A percentile compares a stretch with the other conserved stretches of the same genome.
Conservation (phyloP, 225 moss, liverwort and hornwort genomes). For the Anthoceros angustus region DNA sequence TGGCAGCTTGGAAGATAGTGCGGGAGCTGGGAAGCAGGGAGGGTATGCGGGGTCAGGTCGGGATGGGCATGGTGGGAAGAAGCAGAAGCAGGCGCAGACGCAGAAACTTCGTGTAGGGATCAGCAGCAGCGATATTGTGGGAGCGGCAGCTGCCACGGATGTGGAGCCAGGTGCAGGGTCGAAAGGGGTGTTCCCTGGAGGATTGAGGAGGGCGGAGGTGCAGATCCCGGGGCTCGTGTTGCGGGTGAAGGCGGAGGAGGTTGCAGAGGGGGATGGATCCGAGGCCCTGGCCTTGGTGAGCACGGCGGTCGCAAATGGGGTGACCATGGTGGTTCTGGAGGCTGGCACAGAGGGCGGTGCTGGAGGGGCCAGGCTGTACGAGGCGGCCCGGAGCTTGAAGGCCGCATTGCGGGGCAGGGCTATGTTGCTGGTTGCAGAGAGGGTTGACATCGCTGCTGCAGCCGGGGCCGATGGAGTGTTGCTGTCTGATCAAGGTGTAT, state of each 20-base stretch:
- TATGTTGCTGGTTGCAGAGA: conserved; percentile 63
- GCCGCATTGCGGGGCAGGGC: conserved; percentile 65
- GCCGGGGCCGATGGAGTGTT: conserved; percentile 89
- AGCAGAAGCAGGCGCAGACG: too few relatives aligned
- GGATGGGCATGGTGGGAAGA: too few relatives aligned
- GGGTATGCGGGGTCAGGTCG: too few relatives aligned
- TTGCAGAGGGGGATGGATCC: conserved; percentile 31
- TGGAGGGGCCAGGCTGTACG: conserved; percentile 76
- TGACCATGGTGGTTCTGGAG: conserved; percentile 82
- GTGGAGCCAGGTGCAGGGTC: conserved; percentile 29
- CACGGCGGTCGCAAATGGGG: conserved; percentile 52
- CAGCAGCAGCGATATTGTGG: conserved; percentile 23
- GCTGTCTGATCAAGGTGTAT: conserved; percentile 74
- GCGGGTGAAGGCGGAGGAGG: conserved; percentile 47
- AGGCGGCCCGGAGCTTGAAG: conserved; percentile 73
- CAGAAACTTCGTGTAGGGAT: too few relatives aligned
- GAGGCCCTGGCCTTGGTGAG: conserved; percentile 40
- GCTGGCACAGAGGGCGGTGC: conserved; percentile 46
- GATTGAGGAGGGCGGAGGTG: conserved; percentile 72
- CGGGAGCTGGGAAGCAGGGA: too few relatives aligned
- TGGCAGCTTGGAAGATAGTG: too few relatives aligned
- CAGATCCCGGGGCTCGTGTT: conserved; percentile 73
- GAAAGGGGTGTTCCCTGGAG: conserved; percentile 77
- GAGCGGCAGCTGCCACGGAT: conserved; percentile 19
- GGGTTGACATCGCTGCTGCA: conserved; percentile 96